Conservation (phyloP, 805 yeast species). For the Saccharomyces jurei region DNA sequence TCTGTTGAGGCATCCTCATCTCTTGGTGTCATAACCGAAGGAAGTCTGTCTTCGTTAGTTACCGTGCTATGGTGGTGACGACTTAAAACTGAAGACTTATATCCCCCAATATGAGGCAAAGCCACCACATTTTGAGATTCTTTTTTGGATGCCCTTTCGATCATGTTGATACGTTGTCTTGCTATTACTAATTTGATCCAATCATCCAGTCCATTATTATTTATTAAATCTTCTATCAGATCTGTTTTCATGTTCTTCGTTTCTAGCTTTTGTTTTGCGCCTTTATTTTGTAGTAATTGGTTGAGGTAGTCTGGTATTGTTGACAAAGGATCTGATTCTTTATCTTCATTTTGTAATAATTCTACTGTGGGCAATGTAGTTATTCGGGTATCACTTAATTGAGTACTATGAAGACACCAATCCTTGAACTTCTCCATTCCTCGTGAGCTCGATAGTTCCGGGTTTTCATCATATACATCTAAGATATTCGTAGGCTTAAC, state of each 20-base stretch:
- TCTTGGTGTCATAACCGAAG: conserved; percentile 5
- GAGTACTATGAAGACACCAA: conserved; percentile 45
- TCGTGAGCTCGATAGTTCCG: conserved; percentile 35
- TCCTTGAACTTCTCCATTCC: conserved; percentile 45
- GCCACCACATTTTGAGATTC: conserved; percentile 11
- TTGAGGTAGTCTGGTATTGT: conserved; percentile 29
- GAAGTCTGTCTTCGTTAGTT: conserved; percentile 11
- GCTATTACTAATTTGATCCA: conserved; percentile 31
- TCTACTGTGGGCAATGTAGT: conserved; percentile 31
- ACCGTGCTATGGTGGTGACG: background rate
- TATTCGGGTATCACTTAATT: conserved; percentile 37
- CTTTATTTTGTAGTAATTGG: conserved; percentile 15
- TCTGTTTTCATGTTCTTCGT: conserved; percentile 10
- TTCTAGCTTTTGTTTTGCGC: conserved; percentile 9
- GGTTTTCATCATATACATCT: conserved; percentile 45
- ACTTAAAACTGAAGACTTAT: conserved; percentile 17
- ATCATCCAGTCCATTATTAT: conserved; percentile 31
- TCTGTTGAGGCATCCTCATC: conserved; percentile 24
- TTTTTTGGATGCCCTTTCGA: conserved; percentile 17
- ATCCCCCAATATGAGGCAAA: conserved; percentile 22
- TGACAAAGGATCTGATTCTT: conserved; percentile 17
- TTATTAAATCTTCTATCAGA: conserved; percentile 24
- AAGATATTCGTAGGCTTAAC: conserved; percentile 49
- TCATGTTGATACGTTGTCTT: conserved; percentile 22
- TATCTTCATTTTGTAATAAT: conserved; percentile 13